A percentile compares a stretch with the other conserved stretches of the same genome.
Conservation (phyloP, 371 early-diverging fungal genomes). For the Mortierella sp. region DNA sequence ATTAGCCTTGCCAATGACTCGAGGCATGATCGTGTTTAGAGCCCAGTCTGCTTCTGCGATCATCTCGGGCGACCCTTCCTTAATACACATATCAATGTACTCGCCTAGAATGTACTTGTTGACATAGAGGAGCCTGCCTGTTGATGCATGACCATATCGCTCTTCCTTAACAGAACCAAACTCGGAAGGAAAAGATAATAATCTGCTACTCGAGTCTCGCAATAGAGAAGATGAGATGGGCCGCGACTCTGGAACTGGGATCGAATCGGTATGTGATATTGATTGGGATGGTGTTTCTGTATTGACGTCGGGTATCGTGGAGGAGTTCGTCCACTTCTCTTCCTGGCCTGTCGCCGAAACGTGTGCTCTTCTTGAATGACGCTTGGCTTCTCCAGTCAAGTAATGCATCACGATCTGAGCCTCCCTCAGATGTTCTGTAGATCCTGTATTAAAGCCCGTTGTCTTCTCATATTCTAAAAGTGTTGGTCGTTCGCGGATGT, state of each 20-base stretch:
- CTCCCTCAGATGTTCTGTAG: constrained; percentile 32
- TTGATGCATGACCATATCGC: background rate
- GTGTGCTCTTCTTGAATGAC: background rate
- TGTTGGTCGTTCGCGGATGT: constrained; percentile 34
- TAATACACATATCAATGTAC: constrained; percentile 48
- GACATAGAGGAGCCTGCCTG: constrained; percentile 23
- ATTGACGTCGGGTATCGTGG: background rate
- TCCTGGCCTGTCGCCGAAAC: no score
- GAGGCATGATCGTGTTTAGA: constrained; percentile 32
- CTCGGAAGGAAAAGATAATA: background rate
- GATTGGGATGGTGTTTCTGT: constrained; percentile 4
- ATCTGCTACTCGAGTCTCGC: background rate
- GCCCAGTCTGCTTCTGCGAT: constrained; percentile 47
- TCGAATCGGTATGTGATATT: background rate
- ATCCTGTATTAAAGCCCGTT: constrained; percentile 33
- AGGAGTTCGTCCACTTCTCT: background rate
- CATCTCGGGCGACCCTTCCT: constrained; percentile 43
- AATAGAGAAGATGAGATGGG: background rate
- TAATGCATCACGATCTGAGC: constrained; percentile 42
- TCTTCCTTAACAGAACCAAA: background rate
- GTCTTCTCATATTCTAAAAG: constrained; percentile 28
- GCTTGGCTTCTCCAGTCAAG: constrained; percentile 29
- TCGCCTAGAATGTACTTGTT: constrained; percentile 56
- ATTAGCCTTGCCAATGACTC: constrained; percentile 31
- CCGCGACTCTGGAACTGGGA: background rate